Evolutionary conservation across 2,329 filamentous ascomycete genomes (phyloP).

Genomic region (Xylariaceae sp.): DNA sequence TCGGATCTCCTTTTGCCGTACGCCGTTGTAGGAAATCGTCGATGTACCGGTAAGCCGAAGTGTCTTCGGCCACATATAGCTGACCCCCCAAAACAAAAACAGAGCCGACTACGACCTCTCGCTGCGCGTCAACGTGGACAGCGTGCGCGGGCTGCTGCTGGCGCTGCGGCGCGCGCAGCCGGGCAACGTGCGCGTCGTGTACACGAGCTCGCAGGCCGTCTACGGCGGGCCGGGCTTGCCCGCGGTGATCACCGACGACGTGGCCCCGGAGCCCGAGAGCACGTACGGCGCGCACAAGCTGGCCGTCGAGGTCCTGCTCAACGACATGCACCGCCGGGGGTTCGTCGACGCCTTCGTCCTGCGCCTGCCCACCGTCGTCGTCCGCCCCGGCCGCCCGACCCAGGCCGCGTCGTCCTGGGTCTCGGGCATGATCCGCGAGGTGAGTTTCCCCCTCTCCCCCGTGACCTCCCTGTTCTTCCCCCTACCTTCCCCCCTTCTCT

Average conservation of each 20-base stretch:
- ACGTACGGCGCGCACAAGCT: constrained; percentile 59
- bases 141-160: constrained; percentile 43
- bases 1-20: no score
- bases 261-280: constrained; percentile 50
- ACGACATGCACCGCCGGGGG: constrained; percentile 54
- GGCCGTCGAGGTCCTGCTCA: constrained; percentile 53
- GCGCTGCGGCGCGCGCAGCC: constrained; percentile 41
- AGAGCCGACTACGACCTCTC: constrained; percentile 53
- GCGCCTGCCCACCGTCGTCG: constrained; percentile 54
- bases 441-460: no score
- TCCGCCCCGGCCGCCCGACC: constrained; percentile 52
- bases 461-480: no score
- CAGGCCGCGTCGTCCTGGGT: constrained; percentile 57
- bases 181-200: constrained; percentile 47
- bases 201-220: constrained; percentile 55
- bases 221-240: constrained; percentile 54
- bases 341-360: constrained; percentile 50
- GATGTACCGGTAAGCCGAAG: no score
- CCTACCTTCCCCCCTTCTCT: no score
- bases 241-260: constrained; percentile 39
- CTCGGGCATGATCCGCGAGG: constrained; percentile 58
- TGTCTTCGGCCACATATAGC: no score
- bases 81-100: no score
- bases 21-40: no score
- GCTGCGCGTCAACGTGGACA: constrained; percentile 53